Conservation (phyloP, 129 eudicot species). For the Escallonia herrerae region DNA sequence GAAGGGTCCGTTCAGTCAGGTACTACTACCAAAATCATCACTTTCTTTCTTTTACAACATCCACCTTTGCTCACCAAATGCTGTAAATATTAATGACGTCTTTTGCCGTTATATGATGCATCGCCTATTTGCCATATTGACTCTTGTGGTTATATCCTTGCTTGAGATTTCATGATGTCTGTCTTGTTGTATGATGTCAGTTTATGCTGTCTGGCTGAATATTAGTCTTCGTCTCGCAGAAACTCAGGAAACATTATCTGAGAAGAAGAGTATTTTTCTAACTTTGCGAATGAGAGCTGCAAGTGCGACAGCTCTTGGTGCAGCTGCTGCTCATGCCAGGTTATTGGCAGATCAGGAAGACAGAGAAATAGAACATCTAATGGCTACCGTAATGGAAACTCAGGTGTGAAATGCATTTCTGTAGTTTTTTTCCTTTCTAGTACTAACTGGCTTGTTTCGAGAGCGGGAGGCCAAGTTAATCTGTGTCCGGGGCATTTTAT, state of each 20-base stretch:
- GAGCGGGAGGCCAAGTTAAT: too few species aligned
- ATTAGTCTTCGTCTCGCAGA: slow-evolving; percentile 27
- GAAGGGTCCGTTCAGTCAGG: slow-evolving; percentile 39
- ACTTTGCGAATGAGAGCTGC: slow-evolving; percentile 82
- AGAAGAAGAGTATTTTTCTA: slow-evolving; percentile 41
- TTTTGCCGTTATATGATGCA: too few species aligned
- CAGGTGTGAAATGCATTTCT: slow-evolving; percentile 46
- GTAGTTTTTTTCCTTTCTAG: background rate
- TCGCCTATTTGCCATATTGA: too few species aligned
- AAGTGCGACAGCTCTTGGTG: slow-evolving; percentile 86
- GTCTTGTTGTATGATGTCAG: background rate
- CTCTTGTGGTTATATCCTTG: too few species aligned
- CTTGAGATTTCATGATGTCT: too few species aligned
- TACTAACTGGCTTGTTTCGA: background rate
- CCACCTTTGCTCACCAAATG: background rate
- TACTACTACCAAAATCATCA: slow-evolving; percentile 2
- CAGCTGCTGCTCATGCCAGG: slow-evolving; percentile 92
- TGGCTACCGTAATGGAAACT: slow-evolving; percentile 55
- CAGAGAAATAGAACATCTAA: slow-evolving; percentile 55
- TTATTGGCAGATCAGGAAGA: slow-evolving; percentile 89
- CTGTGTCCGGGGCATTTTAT: background rate
- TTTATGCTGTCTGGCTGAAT: background rate
- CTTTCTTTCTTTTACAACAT: background rate
- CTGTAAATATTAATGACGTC: too few species aligned
- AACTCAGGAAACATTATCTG: slow-evolving; percentile 14